A percentile compares a stretch with the other conserved stretches of the same genome.
Evolutionary conservation across 257 asterid species (phyloP).

Genomic region (Dorcoceras hygrometricum): DNA sequence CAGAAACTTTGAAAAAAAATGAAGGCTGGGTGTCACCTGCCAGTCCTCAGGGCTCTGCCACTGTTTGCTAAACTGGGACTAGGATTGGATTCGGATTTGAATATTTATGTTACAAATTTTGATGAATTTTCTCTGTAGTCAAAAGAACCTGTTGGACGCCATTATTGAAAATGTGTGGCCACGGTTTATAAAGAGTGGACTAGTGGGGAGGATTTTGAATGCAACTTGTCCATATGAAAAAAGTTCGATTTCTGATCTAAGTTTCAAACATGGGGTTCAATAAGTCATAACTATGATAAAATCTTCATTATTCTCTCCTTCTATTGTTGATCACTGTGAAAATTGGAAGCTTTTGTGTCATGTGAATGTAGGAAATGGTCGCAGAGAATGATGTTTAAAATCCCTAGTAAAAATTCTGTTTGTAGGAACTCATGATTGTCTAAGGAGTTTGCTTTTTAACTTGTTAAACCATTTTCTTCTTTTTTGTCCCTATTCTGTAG

Average conservation of each 20-base stretch:
- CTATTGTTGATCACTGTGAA: not conserved
- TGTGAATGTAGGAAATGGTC: too few species aligned
- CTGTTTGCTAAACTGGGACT: not conserved
- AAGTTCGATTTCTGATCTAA: too few species aligned
- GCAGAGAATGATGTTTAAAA: too few species aligned
- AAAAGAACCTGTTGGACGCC: not conserved
- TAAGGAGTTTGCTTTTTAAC: not conserved
- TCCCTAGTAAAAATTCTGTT: too few species aligned
- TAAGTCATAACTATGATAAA: not conserved
- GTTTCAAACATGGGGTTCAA: too few species aligned
- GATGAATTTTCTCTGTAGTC: not conserved
- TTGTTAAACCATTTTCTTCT: not conserved
- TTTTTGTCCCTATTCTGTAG: not conserved
- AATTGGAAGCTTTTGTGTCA: not conserved
- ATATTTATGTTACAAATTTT: too few species aligned
- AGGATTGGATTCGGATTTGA: not conserved
- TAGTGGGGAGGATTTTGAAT: too few species aligned
- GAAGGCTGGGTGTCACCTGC: not conserved
- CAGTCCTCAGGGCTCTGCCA: not conserved
- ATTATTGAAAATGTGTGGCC: not conserved
- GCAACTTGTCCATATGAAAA: not conserved
- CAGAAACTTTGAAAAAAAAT: not conserved
- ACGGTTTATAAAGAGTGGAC: too few species aligned
- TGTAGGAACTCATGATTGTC: not conserved
- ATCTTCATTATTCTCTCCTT: not conserved